Evolutionary conservation across 192 early-diverging fungal genomes (phyloP).

Genomic region (Backusella tarrabulga): DNA sequence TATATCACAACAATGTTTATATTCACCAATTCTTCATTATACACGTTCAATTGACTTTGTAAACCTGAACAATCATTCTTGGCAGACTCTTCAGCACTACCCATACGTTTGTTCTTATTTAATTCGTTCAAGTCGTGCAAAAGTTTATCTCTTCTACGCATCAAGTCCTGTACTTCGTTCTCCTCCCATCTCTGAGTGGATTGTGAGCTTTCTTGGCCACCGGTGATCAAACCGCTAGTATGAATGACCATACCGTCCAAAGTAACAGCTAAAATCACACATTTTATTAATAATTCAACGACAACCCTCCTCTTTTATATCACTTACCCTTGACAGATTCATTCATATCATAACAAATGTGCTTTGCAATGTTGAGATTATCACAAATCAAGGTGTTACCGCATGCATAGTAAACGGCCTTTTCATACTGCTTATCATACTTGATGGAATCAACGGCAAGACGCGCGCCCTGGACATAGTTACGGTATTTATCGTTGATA

Average conservation of each 20-base stretch:
- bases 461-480: constrained; percentile 75
- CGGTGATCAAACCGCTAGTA: constrained; percentile 95
- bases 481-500: constrained; percentile 80
- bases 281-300: neutral
- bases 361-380: constrained; percentile 75
- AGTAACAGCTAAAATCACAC: constrained; percentile 61
- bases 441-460: constrained; percentile 94
- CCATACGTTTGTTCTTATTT: constrained; percentile 64
- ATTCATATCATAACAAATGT: constrained; percentile 80
- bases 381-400: constrained; percentile 94
- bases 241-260: constrained; percentile 95
- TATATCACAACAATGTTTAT: neutral
- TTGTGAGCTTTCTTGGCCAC: constrained; percentile 56
- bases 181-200: constrained; percentile 81
- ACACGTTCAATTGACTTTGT: constrained; percentile 56
- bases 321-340: constrained; percentile 77
- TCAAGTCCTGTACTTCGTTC: constrained; percentile 79
- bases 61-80: constrained; percentile 59
- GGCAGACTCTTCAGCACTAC: constrained; percentile 60
- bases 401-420: constrained; percentile 87
- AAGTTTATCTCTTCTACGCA: constrained; percentile 67
- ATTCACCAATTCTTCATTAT: constrained; percentile 62
- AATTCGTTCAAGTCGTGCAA: constrained; percentile 72
- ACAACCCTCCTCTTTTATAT: neutral
- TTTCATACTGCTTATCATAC: constrained; percentile 74